Base-by-base conservation (phyloP, 2,329 filamentous ascomycete species). In the Arthrobotrys sphaeroides region DNA sequence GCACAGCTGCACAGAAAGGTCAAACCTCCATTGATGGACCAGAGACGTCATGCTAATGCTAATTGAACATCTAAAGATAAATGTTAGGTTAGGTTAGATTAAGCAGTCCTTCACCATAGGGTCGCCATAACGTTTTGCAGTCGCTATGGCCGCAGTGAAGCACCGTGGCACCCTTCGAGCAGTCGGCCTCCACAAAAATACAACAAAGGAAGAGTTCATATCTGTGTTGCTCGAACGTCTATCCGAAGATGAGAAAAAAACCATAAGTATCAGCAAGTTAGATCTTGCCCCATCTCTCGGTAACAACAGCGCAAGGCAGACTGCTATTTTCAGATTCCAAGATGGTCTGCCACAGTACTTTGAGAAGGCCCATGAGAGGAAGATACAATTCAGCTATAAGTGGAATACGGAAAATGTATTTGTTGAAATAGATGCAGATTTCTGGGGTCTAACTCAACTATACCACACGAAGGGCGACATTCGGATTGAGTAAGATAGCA, bases 371-470 rank as follows among this genome's bases (percentile, higher is more conserved):
- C n/a, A n/a, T n/a, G n/a, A n/a, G n/a, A n/a, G n/a, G n/a, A n/a
- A n/a, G n/a, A n/a, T n/a, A n/a, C n/a, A n/a, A n/a, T 36, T 51
- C 16, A 33, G 31, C 31, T 7, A 42, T 10, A 18, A n/a, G n/a
- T n/a, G n/a, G n/a, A n/a, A n/a, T n/a, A n/a, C 42, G 42, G 10
- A 28, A 12, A 16, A 26, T 33, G 31, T 5, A 42, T n/a, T 1
- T n/a, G 51, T 66, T 5, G 18, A 66, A 12, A 66, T 77, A 22
- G 77, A 78, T 26, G 28, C 40, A 24, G 36, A 78, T 20, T 78
- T 78, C 40, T 73, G 38, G 24, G 77, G 77, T 5, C 64, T 78
- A 9, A 78, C 78, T 2, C 77, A 76, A 36, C 60, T 78, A 5
- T 78, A 49, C 16, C 6, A 64, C 0, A 43, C 65, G 7, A 33